Evolutionary conservation across 2,329 filamentous ascomycete species (phyloP).

Genomic region (Ascochyta rabiei): DNA sequence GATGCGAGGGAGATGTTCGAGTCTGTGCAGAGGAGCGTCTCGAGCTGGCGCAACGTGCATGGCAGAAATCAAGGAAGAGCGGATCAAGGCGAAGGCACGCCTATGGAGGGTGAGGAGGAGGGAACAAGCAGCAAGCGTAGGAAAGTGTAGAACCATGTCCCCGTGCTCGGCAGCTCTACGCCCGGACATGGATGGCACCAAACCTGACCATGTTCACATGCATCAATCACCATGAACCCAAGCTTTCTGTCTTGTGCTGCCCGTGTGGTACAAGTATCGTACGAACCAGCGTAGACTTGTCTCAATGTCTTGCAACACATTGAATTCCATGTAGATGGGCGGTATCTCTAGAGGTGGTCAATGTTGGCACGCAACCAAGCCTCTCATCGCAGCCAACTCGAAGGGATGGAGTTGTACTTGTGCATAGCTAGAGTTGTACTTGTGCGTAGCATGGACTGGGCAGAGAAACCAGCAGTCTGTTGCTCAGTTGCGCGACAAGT

Average conservation of each 20-base stretch:
- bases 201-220: background rate
- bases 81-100: slow-evolving; percentile 40
- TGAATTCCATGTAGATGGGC: too few species aligned
- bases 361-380: too few species aligned
- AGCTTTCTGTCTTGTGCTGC: background rate
- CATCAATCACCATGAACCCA: background rate
- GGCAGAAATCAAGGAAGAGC: slow-evolving; percentile 53
- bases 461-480: too few species aligned
- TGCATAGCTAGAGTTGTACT: too few species aligned
- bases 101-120: slow-evolving; percentile 34
- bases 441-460: too few species aligned
- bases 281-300: too few species aligned
- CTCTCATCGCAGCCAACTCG: too few species aligned
- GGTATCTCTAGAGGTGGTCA: too few species aligned
- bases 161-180: background rate
- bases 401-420: too few species aligned
- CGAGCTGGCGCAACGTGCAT: slow-evolving; percentile 71
- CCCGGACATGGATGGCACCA: background rate
- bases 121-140: slow-evolving; percentile 34
- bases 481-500: too few species aligned
- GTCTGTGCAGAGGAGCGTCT: slow-evolving; percentile 80
- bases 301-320: too few species aligned
- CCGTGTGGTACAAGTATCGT: too few species aligned
- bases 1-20: slow-evolving; percentile 89
- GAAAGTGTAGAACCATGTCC: slow-evolving; percentile 31